phyloP scores from a whole-genome alignment of 495 filamentous ascomycete species.

The Annulohypoxylon nitens region DNA sequence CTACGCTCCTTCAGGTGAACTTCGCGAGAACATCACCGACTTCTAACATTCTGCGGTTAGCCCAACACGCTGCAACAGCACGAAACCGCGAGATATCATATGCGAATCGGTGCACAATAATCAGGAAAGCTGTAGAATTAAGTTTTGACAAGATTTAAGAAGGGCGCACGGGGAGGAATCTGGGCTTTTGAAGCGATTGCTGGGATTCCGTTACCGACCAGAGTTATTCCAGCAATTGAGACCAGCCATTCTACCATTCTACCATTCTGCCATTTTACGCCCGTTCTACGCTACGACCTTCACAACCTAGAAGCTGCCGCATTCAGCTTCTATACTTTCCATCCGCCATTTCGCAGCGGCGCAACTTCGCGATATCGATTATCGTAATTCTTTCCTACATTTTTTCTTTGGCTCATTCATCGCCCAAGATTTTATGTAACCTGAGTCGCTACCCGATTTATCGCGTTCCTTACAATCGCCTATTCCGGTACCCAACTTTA shows the following conservation, averaged over 20 bases:
- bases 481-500: not conserved
- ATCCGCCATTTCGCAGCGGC: not conserved
- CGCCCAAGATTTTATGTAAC: not conserved
- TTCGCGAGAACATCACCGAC: slow-evolving; percentile 44
- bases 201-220: slow-evolving; percentile 10
- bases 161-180: slow-evolving; percentile 35
- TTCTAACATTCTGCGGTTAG: slow-evolving; percentile 9
- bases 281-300: slow-evolving; percentile 9
- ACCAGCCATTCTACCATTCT: not conserved
- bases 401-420: not conserved
- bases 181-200: slow-evolving; percentile 21
- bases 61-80: slow-evolving; percentile 25
- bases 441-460: not conserved
- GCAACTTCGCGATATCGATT: not conserved
- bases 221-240: slow-evolving; percentile 14
- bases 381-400: not conserved
- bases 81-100: slow-evolving; percentile 10
- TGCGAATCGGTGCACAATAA: slow-evolving; percentile 15
- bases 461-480: not conserved
- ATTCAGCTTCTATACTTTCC: slow-evolving; percentile 13
- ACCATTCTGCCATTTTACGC: slow-evolving; percentile 2
- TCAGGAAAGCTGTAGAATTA: slow-evolving; percentile 21
- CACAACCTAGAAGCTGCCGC: slow-evolving; percentile 7
- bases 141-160: slow-evolving; percentile 23
- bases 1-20: slow-evolving; percentile 35